Conservation (phyloP, 352 stramenopile species). For the Phytophthora pinifolia region DNA sequence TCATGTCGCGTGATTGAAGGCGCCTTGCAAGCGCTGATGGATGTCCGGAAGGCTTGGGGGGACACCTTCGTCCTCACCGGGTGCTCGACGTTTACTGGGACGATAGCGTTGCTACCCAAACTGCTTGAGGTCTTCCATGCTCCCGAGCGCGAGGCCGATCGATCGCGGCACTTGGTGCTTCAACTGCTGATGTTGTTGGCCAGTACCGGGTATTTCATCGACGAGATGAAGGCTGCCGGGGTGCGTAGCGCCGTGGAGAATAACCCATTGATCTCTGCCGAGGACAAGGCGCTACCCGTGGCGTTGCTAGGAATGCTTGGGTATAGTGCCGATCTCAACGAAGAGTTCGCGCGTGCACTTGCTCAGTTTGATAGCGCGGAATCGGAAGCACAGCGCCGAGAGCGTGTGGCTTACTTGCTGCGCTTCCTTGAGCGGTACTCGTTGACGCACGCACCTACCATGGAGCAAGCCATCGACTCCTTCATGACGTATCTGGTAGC, state of each 20-base stretch:
- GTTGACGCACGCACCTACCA: slow-evolving; percentile 46
- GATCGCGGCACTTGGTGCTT: slow-evolving; percentile 42
- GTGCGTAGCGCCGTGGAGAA: slow-evolving; percentile 59
- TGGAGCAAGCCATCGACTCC: slow-evolving; percentile 46
- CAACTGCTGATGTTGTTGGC: slow-evolving; percentile 59
- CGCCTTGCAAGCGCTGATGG: slow-evolving; percentile 31
- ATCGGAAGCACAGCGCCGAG: slow-evolving; percentile 20
- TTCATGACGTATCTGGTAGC: slow-evolving; percentile 56
- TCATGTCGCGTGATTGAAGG: slow-evolving; percentile 20
- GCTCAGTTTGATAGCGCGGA: slow-evolving; percentile 35
- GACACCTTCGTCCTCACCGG: slow-evolving; percentile 35
- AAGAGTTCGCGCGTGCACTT: slow-evolving; percentile 54
- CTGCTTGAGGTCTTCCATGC: slow-evolving; percentile 45
- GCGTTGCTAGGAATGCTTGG: slow-evolving; percentile 66
- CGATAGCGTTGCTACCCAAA: slow-evolving; percentile 27
- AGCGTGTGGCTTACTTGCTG: slow-evolving; percentile 53
- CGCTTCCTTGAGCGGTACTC: slow-evolving; percentile 71
- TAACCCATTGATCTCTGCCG: slow-evolving; percentile 47
- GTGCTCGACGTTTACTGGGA: slow-evolving; percentile 24
- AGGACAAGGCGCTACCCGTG: slow-evolving; percentile 59
- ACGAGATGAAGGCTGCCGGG: slow-evolving; percentile 55
- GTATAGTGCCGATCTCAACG: slow-evolving; percentile 70
- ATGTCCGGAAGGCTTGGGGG: slow-evolving; percentile 28
- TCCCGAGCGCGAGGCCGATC: slow-evolving; percentile 17
- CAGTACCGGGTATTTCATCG: slow-evolving; percentile 46